Base-by-base conservation (phyloP, 257 asterid genomes). In the Anisodus acutangulus region DNA sequence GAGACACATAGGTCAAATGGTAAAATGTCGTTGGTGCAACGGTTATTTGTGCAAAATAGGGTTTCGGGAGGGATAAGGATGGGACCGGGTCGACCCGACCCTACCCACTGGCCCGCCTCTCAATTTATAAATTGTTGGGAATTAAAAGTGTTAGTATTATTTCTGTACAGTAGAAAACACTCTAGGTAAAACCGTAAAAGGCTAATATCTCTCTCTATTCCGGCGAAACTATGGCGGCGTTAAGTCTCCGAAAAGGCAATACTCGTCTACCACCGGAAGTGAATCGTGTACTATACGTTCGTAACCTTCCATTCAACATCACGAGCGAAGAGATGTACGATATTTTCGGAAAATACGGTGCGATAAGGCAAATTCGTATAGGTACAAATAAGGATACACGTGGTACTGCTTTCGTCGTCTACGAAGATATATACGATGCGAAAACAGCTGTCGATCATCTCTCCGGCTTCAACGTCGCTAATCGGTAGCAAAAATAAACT, bases 271-370 rank as follows among this genome's bases (percentile, higher is more conserved):
- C 98, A 10, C 99, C 99, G 82, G 99, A 95, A 88, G 98, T 94
- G 49, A 95, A 95, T 85, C 88, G 99, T 5, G 97, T 94, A 2
- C 84, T 95, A 17, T 94, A 92, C 91, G 98, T 95, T 6, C 97
- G 97, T 26, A 95, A 95, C 47, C 90, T 95, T 13, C 99, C 99
- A 13, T 94, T 95, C 94, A 95, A 95, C 89, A 94, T 94, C 8
- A 92, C 98, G 59, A 95, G 98, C 89, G 98, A 95, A 87, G 99
- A 95, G 90, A 95, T 95, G 98, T 95, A 95, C 88, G 99, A 95
- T 82, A 95, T 95, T 6, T 95, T 93, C 90, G 98, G 98, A 31
- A 94, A 94, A 69, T 95, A 94, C 89, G 99, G 97, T 47, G 98
- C 98, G 19, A 94, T 95, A 13, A 86, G 99, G 19, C 99, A 95